Evolutionary conservation across 495 filamentous ascomycete genomes (phyloP), one percentile per base, ranked within the genome.

Genomic region (Apodospora peruviana): DNA sequence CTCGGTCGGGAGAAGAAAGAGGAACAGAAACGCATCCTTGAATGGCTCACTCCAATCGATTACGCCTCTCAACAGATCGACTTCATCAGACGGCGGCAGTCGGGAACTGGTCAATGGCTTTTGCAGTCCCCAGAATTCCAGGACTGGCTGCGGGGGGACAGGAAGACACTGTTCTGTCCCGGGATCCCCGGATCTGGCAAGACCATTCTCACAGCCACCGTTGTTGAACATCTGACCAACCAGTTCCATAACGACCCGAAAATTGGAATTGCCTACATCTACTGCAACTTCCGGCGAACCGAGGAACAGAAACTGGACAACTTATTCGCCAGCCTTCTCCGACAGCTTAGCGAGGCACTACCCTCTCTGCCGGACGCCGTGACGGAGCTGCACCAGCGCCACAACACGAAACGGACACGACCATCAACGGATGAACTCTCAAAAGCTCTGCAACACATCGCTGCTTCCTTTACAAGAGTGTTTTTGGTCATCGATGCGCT

Each of bases 401-500:
- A 67, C 34, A 34, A 43, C 23, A n/a, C 8, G 0, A 53, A 45
- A 18, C 17, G 43, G 21, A 70, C 47, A 2, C 52, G 49, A 25
- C 66, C 58, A 8, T 60, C 60, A 3, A 16, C 52, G 2, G 52
- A 55, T 1, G 57, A 65, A 16, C 36, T 60, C 16, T 57, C 47
- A 4, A 47, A 20, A 0, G 35, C 55, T 16, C 37, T 73, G 5
- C 27, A 47, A 12, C 54, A 27, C 17, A 40, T 66, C 14, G 18
- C 58, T 24, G 20, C 5, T 20, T 2, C 27, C 1, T 61, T 58
- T 22, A 59, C 56, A 8, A 58, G 32, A 45, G 52, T 57, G 5
- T 75, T 73, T 45, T 60, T 77, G 36, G 18, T 78, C n/a, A 24
- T 75, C 14, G 71, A 76, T 47, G 77, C 71, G 5, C 56, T 79